Evolutionary conservation across 768 basidiomycete genomes (phyloP), one percentile per base, ranked within the genome.

Genomic region (Suillus fuscotomentosus): DNA sequence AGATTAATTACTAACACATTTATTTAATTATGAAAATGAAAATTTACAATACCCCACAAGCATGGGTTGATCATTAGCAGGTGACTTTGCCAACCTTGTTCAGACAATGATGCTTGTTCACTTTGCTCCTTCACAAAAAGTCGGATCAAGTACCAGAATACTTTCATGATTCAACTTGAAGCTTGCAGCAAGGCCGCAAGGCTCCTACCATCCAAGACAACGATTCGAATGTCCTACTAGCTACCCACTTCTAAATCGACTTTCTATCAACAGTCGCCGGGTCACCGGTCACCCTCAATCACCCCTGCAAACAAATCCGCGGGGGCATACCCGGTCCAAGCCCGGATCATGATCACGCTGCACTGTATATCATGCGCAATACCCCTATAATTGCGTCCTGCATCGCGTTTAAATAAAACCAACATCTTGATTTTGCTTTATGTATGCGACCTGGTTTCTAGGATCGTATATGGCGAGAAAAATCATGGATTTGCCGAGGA

Each of bases 11-110:
- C 10, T 24, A 50, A 14, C 27, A 20, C 27, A 53, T 17, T 53
- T 53, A 53, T 53, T 53, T 53, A 53, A 53, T 53, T 53, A 53
- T 53, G 51, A 31, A 50, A 50, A 50, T 24, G 45, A 47, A 50
- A 50, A 24, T 50, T 24, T 53, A 17, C 15, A 27, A 27, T 31
- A 51, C 50, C 50, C 50, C 50, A 27, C 50, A 50, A 50, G 3
- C 8, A 38, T 48, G 22, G 41, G 47, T 15, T 27, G 24, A 50
- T 50, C 24, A 50, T 50, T 24, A 50, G 48, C n/a, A 24, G 22
- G 48, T 11, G 6, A 50, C 7, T 50, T 47, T 14, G 6, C 13
- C 7, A 24, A 36, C 36, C 24, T 27, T 27, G 27, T 27, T 27
- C 27, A 27, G 27, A 27, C 48, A 48, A 31, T 5, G 31, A 31